Evolutionary conservation across 2,329 filamentous ascomycete species (phyloP), one percentile per base, ranked within the genome.

Genomic region (Trichoderma sp.): DNA sequence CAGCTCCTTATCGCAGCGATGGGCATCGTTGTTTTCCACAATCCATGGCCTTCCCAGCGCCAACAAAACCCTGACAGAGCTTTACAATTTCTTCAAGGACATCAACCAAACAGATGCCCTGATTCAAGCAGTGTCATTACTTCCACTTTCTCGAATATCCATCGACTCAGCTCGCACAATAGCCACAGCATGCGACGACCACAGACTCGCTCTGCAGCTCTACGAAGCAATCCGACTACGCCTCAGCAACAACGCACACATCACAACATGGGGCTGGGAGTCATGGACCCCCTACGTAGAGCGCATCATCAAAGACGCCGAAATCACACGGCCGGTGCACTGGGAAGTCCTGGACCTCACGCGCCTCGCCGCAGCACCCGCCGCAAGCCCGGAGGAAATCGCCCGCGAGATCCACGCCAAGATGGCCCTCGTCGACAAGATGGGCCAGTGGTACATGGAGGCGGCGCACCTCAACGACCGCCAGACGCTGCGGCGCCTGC

Each of bases 271-370:
- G 75, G 59, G 72, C 17, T 81, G 78, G 77, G 71, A 72, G 15
- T 59, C 71, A 13, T 81, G 79, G 80, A 68, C 66, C 19, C 72
- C 71, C 4, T 75, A 80, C 64, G 52, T 74, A 4, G 71, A 79
- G 45, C 57, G 65, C 29, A 76, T 81, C 68, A 74, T 80, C 68
- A 73, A 73, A 42, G 77, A 80, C 61, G 67, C 73, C 4, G 58
- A 71, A 6, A 39, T 79, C 13, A 65, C 69, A 7, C 37, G 70
- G 10, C 22, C 35, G 17, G 60, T 71, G 8, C 70, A 78, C 10
- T 79, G 77, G 77, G 68, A 71, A 32, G 64, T 77, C 22, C 68
- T 79, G 22, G 69, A 73, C 35, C 68, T 75, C 22, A 45, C 61
- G 6, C 57, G 56, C 10, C 15, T 64, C n/a, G 54, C 50, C 25